Conservation (phyloP, 2,329 filamentous ascomycete species). For the Colletotrichum brevisporum region DNA sequence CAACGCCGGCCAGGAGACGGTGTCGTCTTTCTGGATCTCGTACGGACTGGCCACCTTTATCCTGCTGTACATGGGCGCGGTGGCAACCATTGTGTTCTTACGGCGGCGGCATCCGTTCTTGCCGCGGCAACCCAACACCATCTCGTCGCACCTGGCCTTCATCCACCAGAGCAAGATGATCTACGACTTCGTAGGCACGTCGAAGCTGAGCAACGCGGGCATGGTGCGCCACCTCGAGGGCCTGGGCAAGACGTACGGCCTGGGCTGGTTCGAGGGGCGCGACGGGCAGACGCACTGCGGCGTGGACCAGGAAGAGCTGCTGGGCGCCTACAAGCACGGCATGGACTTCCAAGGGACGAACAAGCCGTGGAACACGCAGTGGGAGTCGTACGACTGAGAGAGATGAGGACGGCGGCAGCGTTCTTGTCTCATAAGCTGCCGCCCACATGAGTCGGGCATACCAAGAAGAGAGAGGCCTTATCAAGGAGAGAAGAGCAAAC, state of each 20-base stretch:
- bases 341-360: constrained; percentile 63
- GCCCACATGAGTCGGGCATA: neutral
- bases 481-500: no score
- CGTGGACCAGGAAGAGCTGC: constrained; percentile 82
- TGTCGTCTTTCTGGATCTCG: constrained; percentile 75
- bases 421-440: no score
- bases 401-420: neutral
- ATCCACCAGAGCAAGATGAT: constrained; percentile 88
- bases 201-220: constrained; percentile 70
- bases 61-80: constrained; percentile 73
- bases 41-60: constrained; percentile 74
- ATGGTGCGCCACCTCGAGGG: constrained; percentile 74
- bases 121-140: constrained; percentile 83
- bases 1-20: constrained; percentile 72
- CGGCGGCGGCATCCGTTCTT: constrained; percentile 79
- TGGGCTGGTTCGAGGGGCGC: constrained; percentile 83
- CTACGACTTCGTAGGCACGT: constrained; percentile 79
- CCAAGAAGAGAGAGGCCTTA: neutral
- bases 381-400: constrained; percentile 49
- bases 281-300: constrained; percentile 83
- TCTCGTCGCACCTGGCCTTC: constrained; percentile 81
- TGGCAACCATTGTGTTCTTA: constrained; percentile 72
- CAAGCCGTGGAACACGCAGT: constrained; percentile 65
- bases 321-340: constrained; percentile 76
- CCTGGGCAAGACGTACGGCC: constrained; percentile 77